These are phyloP conservation scores for Raffaelea ambrosiae DNA, from an alignment of 2,329 filamentous ascomycete species.

Conservation along the genomic window DNA sequence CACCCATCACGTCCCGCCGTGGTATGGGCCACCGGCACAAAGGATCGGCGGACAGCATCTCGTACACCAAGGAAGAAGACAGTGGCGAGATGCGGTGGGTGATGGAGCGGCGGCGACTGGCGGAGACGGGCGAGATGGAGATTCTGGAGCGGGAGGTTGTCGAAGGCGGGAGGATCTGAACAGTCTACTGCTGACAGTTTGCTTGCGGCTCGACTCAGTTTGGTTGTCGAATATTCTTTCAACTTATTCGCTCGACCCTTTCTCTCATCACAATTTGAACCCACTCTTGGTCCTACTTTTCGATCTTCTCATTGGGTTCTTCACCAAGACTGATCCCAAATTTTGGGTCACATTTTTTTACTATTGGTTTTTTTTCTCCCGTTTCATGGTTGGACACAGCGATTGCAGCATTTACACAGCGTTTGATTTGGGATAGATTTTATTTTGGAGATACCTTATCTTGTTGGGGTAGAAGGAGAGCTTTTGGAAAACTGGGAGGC, in stretches of 20 bases:
- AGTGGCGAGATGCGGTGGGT: conserved; percentile 57
- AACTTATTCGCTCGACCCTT: background rate
- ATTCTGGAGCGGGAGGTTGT: conserved; percentile 58
- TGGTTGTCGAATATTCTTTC: background rate
- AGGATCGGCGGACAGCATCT: conserved; percentile 59
- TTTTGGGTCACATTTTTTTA: background rate
- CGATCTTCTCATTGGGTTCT: background rate
- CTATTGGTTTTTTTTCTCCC: background rate
- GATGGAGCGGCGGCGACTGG: conserved; percentile 58
- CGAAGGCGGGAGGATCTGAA: conserved; percentile 41
- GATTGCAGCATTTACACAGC: background rate
- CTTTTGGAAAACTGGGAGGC: no score
- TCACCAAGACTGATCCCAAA: background rate
- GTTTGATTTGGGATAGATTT: no score
- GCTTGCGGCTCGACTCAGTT: no score
- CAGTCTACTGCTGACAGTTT: background rate
- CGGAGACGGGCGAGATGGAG: conserved; percentile 56
- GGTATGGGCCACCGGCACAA: conserved; percentile 40
- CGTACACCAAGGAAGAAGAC: conserved; percentile 56
- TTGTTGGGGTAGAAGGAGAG: no score
- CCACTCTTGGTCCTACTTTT: background rate
- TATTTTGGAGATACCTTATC: no score
- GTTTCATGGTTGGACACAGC: background rate
- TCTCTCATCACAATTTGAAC: background rate
- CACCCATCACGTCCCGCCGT: conserved; percentile 15